phyloP scores from a whole-genome alignment of 2,329 filamentous ascomycete species.

The Trichoderma hamatum region DNA sequence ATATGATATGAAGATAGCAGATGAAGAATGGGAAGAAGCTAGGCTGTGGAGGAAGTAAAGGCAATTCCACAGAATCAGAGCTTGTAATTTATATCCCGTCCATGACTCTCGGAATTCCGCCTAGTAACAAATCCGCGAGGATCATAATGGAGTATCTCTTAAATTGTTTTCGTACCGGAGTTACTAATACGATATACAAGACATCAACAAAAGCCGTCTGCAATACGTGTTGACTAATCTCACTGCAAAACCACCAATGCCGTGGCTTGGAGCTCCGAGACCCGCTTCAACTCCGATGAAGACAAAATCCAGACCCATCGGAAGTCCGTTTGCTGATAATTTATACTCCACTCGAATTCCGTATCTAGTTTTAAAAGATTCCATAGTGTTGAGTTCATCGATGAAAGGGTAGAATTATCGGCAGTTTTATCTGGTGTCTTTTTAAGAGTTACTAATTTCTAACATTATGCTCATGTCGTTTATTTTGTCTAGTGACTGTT shows the following conservation, averaged over 20 bases:
- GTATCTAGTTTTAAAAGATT: neutral
- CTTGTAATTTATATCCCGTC: neutral
- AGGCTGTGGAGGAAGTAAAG: neutral
- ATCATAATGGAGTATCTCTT: too few relatives aligned
- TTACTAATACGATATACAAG: neutral
- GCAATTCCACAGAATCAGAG: too few relatives aligned
- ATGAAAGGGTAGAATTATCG: accelerated
- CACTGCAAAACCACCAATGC: neutral
- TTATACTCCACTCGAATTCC: neutral
- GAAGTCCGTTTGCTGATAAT: neutral
- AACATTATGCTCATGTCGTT: neutral
- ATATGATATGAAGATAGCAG: neutral
- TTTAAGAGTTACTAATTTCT: neutral
- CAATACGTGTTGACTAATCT: neutral
- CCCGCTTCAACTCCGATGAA: neutral
- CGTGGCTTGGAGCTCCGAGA: neutral
- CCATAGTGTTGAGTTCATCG: neutral
- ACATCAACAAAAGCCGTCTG: neutral
- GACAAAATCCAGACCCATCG: neutral
- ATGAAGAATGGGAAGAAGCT: neutral
- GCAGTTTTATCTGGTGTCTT: accelerated
- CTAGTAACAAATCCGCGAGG: neutral
- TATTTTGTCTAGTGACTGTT: too few relatives aligned
- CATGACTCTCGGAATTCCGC: neutral
- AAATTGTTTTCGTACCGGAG: too few relatives aligned